Evolutionary conservation across 345 rosid genomes (phyloP), one percentile per base, ranked within the genome.

Genomic region (Hibiscus syriacus): DNA sequence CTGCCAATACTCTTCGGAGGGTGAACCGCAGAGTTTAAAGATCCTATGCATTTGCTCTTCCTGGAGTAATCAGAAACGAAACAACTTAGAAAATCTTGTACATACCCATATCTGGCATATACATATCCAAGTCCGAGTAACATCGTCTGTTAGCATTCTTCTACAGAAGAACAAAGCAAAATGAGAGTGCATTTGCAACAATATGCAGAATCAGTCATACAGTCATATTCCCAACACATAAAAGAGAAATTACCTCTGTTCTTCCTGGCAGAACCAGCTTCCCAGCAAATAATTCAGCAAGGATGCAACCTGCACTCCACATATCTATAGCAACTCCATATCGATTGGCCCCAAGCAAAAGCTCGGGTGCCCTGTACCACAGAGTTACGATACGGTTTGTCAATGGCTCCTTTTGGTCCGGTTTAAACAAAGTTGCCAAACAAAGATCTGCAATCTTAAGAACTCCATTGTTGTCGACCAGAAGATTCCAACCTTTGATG

Each of bases 31-130:
- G 30, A 94, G 91, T 86, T 94, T 94, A 72, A 89, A 88, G 55
- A 91, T 91, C 81, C 89, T 94, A 64, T 94, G 99, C 84, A 91
- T 78, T 73, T 94, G 98, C 84, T 94, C 99, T 74, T 91, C 98
- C 54, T 49, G 23, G 54, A 49, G 22, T 49, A 17, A 49, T 49
- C 52, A 48, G 52, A 48, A 48, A 48, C 3, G 52, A n/a, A n/a
- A n/a, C 6, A 13, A 41, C 4, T 41, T 41, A 41, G 46, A 41
- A 41, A 30, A 41, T 11, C 11, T 13, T 41, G 10, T 3, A 41
- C 45, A 11, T 30, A 30, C 34, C 34, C 34, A 5, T 30, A 5
- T 39, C 14, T 39, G 9, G 10, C 45, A 39, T n/a, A n/a, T 39
- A 9, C 46, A 41, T 41, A 41, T 41, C 49, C 17, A 57, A 7